Evolutionary conservation across 179 eudicot genomes (phyloP).

Genomic region (Beta corolliflora): DNA sequence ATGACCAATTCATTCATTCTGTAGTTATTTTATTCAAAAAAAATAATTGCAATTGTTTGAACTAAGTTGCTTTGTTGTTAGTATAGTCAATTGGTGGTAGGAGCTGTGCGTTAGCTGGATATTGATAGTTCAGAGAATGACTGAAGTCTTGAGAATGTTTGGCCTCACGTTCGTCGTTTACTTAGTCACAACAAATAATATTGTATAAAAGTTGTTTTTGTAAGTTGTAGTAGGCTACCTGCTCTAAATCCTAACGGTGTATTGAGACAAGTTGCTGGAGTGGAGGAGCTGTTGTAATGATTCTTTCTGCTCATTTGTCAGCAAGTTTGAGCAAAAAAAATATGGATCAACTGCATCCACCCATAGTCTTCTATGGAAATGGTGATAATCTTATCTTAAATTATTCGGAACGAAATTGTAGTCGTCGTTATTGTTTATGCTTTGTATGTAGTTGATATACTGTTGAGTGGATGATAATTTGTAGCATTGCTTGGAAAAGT

Average conservation of each 20-base stretch:
- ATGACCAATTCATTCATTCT: conserved; percentile 1
- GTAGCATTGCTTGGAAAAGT: not conserved
- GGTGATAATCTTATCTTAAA: conserved; percentile 32
- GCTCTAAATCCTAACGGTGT: conserved; percentile 11
- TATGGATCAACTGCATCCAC: conserved; percentile 44
- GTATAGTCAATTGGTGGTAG: not conserved
- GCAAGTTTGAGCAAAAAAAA: conserved; percentile 15
- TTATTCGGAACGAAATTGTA: not conserved
- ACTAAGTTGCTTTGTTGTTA: conserved; percentile 5
- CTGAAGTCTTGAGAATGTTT: conserved; percentile 29
- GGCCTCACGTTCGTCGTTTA: conserved; percentile 39
- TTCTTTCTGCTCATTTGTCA: conserved; percentile 13
- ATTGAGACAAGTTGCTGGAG: not conserved
- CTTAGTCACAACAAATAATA: conserved; percentile 10
- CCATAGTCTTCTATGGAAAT: conserved; percentile 37
- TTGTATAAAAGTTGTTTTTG: not conserved
- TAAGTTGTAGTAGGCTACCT: conserved; percentile 25
- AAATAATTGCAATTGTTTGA: conserved; percentile 10
- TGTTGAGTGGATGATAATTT: not conserved
- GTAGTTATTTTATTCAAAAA: not conserved
- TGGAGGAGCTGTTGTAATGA: conserved; percentile 1
- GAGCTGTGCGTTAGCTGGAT: conserved; percentile 49
- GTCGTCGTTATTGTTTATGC: not conserved
- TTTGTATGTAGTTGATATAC: not conserved
- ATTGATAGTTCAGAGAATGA: conserved; percentile 28